Base-by-base conservation (phyloP, 306 rosid species). In the Glycine latifolia region DNA sequence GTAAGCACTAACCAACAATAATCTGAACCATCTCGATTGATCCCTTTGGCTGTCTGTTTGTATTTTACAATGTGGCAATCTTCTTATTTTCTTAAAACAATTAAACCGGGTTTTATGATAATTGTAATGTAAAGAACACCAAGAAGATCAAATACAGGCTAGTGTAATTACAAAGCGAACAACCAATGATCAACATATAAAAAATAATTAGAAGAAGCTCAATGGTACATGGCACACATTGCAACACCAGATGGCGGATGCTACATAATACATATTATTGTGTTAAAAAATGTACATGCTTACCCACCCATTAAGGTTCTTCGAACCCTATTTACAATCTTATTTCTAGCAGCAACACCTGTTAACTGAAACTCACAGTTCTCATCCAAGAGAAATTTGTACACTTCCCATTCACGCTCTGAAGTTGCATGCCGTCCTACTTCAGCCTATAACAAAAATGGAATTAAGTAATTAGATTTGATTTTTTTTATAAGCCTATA, bases 341-440 rank as follows among this genome's bases (percentile, higher is more conserved):
- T 91, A 86, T 86, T 86, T 85, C 91, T 88, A 76, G 87, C 89
- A 46, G 59, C 83, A 67, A 70, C 63, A 59, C 67, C 71, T 7
- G 89, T 76, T 67, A 87, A 63, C 39, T 82, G 92, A 82, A 84
- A 88, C 55, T 76, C 86, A 68, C 87, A 62, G 62, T 86, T 89
- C 89, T 93, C 97, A 71, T 91, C 97, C 89, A 93, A 81, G 52
- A 91, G 91, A 85, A 91, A 91, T 53, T 88, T 90, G 89, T 91
- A 93, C 49, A 93, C 91, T 77, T 93, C 97, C 97, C 96, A 93
- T 87, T 91, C 91, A n/a, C 88, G 96, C 75, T 84, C 94, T 35
- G 89, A 82, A 49, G 91, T 87, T 37, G 87, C 85, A 81, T 85
- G 84, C 87, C 97, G 86, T 76, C 96, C 94, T 48, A 91, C 92